Evolutionary conservation across 2,329 filamentous ascomycete genomes (phyloP).

Genomic region (Taxawa tesnikishii): DNA sequence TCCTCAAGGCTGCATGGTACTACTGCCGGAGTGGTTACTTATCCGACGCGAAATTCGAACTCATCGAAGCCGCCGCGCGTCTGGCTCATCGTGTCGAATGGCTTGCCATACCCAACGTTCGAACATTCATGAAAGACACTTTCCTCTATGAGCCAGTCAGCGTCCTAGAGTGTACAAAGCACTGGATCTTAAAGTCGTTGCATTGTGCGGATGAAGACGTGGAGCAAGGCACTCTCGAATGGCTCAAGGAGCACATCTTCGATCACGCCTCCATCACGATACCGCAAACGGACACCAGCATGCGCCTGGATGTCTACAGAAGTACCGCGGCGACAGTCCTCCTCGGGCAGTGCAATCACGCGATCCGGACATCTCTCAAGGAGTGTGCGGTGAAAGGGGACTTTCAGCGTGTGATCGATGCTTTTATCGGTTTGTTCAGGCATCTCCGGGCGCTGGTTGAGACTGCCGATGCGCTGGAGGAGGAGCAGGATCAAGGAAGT

Average conservation of each 20-base stretch:
- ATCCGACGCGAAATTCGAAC: background rate
- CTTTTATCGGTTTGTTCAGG: background rate
- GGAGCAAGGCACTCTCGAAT: constrained; percentile 1
- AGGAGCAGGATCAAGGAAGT: constrained; percentile 1
- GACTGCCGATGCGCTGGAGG: background rate
- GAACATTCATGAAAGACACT: constrained; percentile 1
- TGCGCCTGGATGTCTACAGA: constrained; percentile 7
- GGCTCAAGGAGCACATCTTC: constrained; percentile 6
- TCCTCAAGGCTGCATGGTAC: background rate
- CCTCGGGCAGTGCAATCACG: background rate
- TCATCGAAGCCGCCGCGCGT: constrained; percentile 1
- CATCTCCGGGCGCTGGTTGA: background rate
- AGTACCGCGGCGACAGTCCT: constrained; percentile 2
- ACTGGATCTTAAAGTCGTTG: background rate
- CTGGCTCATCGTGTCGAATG: background rate
- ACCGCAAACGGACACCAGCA: constrained; percentile 3
- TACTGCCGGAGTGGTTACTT: background rate
- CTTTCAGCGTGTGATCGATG: background rate
- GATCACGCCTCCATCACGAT: background rate
- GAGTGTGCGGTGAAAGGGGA: background rate
- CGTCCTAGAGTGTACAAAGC: background rate
- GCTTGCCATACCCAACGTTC: background rate
- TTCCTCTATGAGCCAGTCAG: background rate
- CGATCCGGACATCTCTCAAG: background rate
- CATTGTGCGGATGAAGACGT: constrained; percentile 1